Evolutionary conservation across 768 basidiomycete species (phyloP), one percentile per base, ranked within the genome.

Genomic region (Daedalea quercina): DNA sequence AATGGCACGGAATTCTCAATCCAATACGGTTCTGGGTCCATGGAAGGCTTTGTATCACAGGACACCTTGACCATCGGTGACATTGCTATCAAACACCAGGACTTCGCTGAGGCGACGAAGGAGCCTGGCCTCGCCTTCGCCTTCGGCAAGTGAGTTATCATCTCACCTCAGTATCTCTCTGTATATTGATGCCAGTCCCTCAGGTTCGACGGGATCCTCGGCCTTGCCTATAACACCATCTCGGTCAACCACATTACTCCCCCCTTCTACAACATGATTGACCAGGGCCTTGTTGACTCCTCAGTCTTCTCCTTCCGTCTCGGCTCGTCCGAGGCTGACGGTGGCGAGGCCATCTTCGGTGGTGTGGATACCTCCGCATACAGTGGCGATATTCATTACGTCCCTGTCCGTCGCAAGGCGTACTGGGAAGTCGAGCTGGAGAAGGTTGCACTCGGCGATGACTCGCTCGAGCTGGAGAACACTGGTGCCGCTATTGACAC

Each of bases 351-450:
- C 31, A 71, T 86, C 53, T 98, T 98, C 57, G 95, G 95, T 60
- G 95, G 94, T 41, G 78, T 97, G 56, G 94, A 99, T 67, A 49
- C 69, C 11, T 60, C 60, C 23, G 87, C 90, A 31, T 97, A 88
- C 73, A 79, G 68, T 3, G 96, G 96, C 67, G 74, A 84, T 64
- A 78, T 99, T 54, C 63, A 68, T 22, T 98, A 98, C 62, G 92
- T 87, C 26, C 95, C 96, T 47, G 76, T 99, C 49, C 85, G 94
- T 61, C 82, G 92, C 61, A 93, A 90, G 78, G 96, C 92, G 3
- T 98, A 96, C 72, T 96, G 94, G 94, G 95, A 98, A 70, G 92
- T 98, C 44, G 93, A 96, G 67, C 85, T 99, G 24, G 77, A 90
- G 72, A 84, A 85, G 67, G 76, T 99, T 56, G 62, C 72, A 3